A percentile compares a stretch with the other conserved stretches of the same genome.
phyloP scores from a whole-genome alignment of 2,329 filamentous ascomycete genomes.

The Pochonia chlamydosporia region DNA sequence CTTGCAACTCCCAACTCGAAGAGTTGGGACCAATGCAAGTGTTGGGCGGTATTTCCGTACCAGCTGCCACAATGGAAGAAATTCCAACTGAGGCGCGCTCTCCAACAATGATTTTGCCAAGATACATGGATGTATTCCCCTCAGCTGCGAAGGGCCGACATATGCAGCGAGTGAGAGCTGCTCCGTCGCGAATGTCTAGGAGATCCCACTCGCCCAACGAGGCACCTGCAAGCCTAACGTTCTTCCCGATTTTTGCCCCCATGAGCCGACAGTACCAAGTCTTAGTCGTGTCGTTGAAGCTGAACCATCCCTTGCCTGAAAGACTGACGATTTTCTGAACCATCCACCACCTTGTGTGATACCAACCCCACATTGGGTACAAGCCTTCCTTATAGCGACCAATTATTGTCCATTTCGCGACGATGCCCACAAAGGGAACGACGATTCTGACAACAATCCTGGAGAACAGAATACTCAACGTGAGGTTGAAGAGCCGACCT shows the following conservation, averaged over 20 bases:
- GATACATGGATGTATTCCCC: conserved; percentile 52
- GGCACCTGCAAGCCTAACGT: conserved; percentile 40
- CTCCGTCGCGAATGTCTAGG: conserved; percentile 46
- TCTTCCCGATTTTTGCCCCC: conserved; percentile 46
- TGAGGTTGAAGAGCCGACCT: conserved; percentile 43
- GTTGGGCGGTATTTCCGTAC: conserved; percentile 39
- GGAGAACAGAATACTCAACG: conserved; percentile 37
- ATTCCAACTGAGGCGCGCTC: conserved; percentile 40
- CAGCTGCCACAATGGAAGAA: conserved; percentile 44
- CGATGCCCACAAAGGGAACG: conserved; percentile 41
- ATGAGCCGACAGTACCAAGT: conserved; percentile 44
- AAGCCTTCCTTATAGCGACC: conserved; percentile 46
- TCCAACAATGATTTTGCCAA: conserved; percentile 45
- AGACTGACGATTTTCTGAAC: conserved; percentile 46
- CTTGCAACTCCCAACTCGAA: conserved; percentile 48
- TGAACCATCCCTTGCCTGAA: conserved; percentile 42
- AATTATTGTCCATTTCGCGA: conserved; percentile 49
- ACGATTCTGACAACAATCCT: conserved; percentile 31
- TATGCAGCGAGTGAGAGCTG: conserved; percentile 39
- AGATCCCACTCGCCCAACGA: conserved; percentile 51
- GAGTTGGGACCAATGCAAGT: conserved; percentile 51
- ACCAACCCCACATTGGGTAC: conserved; percentile 54
- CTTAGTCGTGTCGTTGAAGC: conserved; percentile 29
- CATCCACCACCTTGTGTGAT: conserved; percentile 55
- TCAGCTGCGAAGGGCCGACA: conserved; percentile 49